Evolutionary conservation across 1,139 yeast species (phyloP), one percentile per base, ranked within the genome.

Genomic region (Saccharomyces hybrid): DNA sequence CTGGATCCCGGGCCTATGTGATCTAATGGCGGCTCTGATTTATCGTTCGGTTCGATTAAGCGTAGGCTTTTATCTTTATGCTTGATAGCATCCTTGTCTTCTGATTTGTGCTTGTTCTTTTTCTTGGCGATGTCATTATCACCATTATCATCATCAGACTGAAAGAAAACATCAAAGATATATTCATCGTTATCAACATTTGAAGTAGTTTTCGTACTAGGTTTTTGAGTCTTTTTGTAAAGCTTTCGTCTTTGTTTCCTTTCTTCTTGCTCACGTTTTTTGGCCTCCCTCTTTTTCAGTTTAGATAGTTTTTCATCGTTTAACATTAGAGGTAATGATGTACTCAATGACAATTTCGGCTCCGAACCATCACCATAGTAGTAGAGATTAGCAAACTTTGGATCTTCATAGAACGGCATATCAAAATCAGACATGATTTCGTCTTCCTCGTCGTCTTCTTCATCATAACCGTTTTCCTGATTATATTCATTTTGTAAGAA

Each of bases 261-360:
- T 55, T 68, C 71, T 52, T 60, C 61, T 21, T 65, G 57, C 54
- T 71, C 72, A 48, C 74, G 68, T 48, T 71, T 78, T 54, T 75
- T 66, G 19, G 66, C 68, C 52, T 64, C 70, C 32, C 63, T 62
- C 52, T 57, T 64, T 49, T 62, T 66, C 49, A 56, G 53, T 51
- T 61, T 62, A 47, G 55, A 54, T 50, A 62, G 53, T 52, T 66
- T 67, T 52, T 65, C 70, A 47, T 67, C 70, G 51, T 65, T 67
- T 21, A 66, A 51, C 69, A 64, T 76, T 76, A 44, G 75, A 68
- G 69, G 81, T 71, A 68, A 54, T 21, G 69, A 66, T 14, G 70
- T 66, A 49, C 69, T 66, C 52, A 68, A 58, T 29, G 66, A 62
- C 42, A 68, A 52, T 42, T 65, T 63, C 14, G 69, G 70, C 55